These are phyloP conservation scores for Aspergillus homomorphus DNA, from an alignment of 495 filamentous ascomycete species.

Conservation along the genomic window DNA sequence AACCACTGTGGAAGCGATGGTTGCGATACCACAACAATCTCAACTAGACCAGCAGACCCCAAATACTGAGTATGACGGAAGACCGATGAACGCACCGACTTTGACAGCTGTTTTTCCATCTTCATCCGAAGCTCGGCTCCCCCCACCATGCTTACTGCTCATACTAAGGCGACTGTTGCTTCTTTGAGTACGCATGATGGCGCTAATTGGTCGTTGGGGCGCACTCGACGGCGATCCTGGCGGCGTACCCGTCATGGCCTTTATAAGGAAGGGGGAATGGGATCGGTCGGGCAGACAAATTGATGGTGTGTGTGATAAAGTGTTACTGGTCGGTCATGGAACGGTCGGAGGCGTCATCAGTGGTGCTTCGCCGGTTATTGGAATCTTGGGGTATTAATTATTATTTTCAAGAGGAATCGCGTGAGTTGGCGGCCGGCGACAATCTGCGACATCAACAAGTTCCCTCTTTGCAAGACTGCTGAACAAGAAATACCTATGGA, in stretches of 20 bases:
- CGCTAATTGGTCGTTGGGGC: slow-evolving; percentile 76
- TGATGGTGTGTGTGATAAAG: slow-evolving; percentile 16
- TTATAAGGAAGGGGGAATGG: slow-evolving; percentile 11
- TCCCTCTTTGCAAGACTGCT: slow-evolving; percentile 4
- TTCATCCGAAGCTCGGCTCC: slow-evolving; percentile 88
- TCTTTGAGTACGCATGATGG: slow-evolving; percentile 74
- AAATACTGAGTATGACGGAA: neutral
- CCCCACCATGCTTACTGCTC: slow-evolving; percentile 71
- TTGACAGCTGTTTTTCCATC: slow-evolving; percentile 95
- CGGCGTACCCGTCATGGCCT: slow-evolving; percentile 55
- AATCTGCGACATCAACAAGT: slow-evolving; percentile 17
- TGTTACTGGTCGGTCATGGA: slow-evolving; percentile 20
- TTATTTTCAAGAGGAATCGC: slow-evolving; percentile 15
- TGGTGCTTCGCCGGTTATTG: slow-evolving; percentile 9
- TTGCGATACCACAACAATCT: slow-evolving; percentile 2
- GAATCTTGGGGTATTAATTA: slow-evolving; percentile 5
- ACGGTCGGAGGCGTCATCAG: slow-evolving; percentile 20
- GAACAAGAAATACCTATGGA: neutral
- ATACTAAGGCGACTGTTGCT: slow-evolving; percentile 90
- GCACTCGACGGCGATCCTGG: slow-evolving; percentile 56
- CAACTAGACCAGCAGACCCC: slow-evolving; percentile 6
- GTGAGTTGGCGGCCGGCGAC: slow-evolving; percentile 25
- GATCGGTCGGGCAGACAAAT: slow-evolving; percentile 16
- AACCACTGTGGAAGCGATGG: neutral
- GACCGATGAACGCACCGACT: slow-evolving; percentile 76